phyloP scores from a whole-genome alignment of 2,329 filamentous ascomycete species.

The Fusarium sp. region DNA sequence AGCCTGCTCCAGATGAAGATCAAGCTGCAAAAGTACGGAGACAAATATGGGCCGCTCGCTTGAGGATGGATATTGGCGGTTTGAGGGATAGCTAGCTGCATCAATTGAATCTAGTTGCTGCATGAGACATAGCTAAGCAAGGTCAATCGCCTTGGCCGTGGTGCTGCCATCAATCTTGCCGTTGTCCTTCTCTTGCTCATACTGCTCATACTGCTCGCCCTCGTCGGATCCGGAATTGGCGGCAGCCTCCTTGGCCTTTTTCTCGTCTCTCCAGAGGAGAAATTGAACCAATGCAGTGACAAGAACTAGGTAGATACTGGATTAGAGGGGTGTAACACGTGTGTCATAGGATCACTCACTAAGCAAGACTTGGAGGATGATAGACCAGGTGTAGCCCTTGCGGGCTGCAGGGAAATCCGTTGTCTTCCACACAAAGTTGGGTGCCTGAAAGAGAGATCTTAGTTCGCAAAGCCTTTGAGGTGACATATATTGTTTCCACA shows the following conservation, averaged over 20 bases:
- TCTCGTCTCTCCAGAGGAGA: background rate
- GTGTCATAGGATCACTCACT: no score
- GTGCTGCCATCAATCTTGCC: background rate
- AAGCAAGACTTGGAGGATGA: slow-evolving; percentile 23
- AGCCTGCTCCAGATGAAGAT: background rate
- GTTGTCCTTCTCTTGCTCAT: background rate
- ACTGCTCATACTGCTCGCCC: background rate
- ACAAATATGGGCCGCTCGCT: no score
- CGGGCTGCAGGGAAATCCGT: slow-evolving; percentile 33
- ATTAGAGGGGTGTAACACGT: no score
- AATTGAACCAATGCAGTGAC: background rate
- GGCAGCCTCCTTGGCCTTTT: background rate
- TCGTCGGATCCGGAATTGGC: background rate
- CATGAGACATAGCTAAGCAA: no score
- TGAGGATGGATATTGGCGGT: no score
- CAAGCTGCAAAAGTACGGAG: background rate
- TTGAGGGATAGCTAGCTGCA: no score
- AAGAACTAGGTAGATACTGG: background rate
- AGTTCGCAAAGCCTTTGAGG: no score
- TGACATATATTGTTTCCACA: no score
- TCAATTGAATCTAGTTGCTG: no score
- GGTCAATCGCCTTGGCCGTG: no score
- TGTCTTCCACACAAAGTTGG: slow-evolving; percentile 40
- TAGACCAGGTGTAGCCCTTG: slow-evolving; percentile 32
- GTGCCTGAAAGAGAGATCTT: slow-evolving; percentile 14